Conservation (phyloP, 768 basidiomycete species). For the Imleria badia region DNA sequence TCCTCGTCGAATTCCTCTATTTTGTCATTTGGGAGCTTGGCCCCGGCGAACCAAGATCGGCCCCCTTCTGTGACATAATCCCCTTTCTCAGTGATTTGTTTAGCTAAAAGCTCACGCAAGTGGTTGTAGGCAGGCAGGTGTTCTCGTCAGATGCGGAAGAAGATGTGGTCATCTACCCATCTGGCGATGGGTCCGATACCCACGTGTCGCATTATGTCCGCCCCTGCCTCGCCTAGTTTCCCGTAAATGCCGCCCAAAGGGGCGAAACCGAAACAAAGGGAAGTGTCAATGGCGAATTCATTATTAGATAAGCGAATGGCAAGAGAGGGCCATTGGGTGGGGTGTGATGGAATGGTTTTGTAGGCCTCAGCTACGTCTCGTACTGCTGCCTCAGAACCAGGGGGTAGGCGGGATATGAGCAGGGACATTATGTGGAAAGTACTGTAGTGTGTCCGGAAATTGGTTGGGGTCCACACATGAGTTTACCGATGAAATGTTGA, state of each 20-base stretch:
- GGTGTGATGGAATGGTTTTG: not conserved
- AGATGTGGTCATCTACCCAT: not conserved
- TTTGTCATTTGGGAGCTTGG: not conserved
- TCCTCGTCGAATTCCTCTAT: not conserved
- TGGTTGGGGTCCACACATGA: not conserved
- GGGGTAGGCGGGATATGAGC: not conserved
- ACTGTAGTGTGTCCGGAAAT: not conserved
- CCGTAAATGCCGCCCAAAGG: not conserved
- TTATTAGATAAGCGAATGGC: rapidly evolving
- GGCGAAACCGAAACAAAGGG: not conserved
- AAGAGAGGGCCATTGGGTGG: not conserved
- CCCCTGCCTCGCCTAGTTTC: rapidly evolving
- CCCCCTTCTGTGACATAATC: not conserved
- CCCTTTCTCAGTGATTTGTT: not conserved
- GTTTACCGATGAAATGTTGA: not conserved
- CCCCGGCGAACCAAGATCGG: rapidly evolving
- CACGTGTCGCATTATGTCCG: not conserved
- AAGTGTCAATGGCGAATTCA: not conserved
- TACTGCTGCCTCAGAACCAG: not conserved
- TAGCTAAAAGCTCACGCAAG: not conserved
- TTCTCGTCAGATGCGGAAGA: not conserved
- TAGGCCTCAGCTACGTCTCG: not conserved
- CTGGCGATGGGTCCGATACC: not conserved
- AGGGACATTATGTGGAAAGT: not conserved
- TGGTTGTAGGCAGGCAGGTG: not conserved